Conservation (phyloP, 768 basidiomycete genomes). For the Serpula lacrymans region DNA sequence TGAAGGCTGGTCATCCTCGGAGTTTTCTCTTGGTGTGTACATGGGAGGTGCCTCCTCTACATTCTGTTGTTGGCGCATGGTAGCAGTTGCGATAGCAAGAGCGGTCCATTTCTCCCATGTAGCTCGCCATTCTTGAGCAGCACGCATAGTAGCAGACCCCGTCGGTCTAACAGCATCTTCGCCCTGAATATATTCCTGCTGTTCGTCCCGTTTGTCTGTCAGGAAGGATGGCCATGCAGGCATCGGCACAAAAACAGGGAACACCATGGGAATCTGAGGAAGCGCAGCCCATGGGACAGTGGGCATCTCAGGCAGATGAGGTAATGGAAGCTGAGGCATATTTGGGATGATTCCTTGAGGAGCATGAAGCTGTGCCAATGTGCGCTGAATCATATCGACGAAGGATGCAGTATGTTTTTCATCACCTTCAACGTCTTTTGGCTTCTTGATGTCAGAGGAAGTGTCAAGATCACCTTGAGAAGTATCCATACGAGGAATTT, state of each 20-base stretch:
- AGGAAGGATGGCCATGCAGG: slow-evolving; percentile 65
- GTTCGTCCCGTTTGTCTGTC: slow-evolving; percentile 42
- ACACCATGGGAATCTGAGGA: slow-evolving; percentile 71
- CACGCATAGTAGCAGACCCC: slow-evolving; percentile 41
- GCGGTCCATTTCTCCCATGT: slow-evolving; percentile 79
- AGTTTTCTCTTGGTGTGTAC: slow-evolving; percentile 60
- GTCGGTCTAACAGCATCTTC: slow-evolving; percentile 33
- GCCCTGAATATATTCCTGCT: slow-evolving; percentile 21
- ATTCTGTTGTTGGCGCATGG: slow-evolving; percentile 34
- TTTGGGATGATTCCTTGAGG: slow-evolving; percentile 55
- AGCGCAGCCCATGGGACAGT: slow-evolving; percentile 58
- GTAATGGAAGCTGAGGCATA: slow-evolving; percentile 45
- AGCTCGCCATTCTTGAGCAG: slow-evolving; percentile 61
- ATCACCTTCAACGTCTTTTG: slow-evolving; percentile 17
- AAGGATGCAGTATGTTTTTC: slow-evolving; percentile 46
- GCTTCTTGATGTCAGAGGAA: slow-evolving; percentile 17
- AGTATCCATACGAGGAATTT: neutral
- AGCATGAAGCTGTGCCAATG: slow-evolving; percentile 57
- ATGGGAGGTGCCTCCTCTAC: slow-evolving; percentile 66
- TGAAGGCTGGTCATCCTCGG: slow-evolving; percentile 15
- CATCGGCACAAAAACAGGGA: slow-evolving; percentile 73
- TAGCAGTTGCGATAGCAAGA: slow-evolving; percentile 47
- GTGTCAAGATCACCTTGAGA: slow-evolving; percentile 4
- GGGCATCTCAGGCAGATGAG: slow-evolving; percentile 67
- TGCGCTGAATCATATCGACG: slow-evolving; percentile 73